A percentile compares a stretch with the other conserved stretches of the same genome.
phyloP scores from a whole-genome alignment of 345 rosid species.

The Populus euphratica region DNA sequence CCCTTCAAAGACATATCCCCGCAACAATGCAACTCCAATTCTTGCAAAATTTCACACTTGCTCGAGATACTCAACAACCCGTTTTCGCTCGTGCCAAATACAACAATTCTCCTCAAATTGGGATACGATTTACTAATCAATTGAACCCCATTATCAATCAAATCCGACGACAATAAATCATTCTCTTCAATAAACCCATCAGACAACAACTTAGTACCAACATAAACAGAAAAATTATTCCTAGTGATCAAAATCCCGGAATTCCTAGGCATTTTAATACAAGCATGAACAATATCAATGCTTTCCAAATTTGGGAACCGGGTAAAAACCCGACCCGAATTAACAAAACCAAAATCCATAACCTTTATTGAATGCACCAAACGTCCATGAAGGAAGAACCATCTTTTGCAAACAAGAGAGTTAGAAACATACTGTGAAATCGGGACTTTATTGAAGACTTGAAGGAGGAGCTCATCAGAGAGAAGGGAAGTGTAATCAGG shows the following conservation, averaged over 20 bases:
- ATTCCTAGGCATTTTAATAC: constrained; percentile 46
- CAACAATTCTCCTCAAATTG: constrained; percentile 63
- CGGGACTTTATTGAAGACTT: constrained; percentile 56
- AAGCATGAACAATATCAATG: constrained; percentile 54
- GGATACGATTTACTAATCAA: constrained; percentile 56
- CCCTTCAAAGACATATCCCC: constrained; percentile 67
- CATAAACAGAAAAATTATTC: constrained; percentile 41
- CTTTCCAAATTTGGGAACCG: constrained; percentile 72
- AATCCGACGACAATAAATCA: constrained; percentile 31
- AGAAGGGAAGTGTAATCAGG: constrained; percentile 40
- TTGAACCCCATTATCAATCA: constrained; percentile 55
- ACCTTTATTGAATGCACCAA: constrained; percentile 58
- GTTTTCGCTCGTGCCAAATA: constrained; percentile 58
- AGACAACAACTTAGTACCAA: constrained; percentile 38
- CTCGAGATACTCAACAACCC: constrained; percentile 67
- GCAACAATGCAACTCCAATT: constrained; percentile 73
- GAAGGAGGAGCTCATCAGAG: constrained; percentile 67
- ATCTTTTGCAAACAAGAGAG: constrained; percentile 82
- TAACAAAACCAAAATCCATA: constrained; percentile 66
- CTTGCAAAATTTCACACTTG: constrained; percentile 69
- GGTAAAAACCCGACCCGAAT: constrained; percentile 53
- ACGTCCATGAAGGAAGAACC: constrained; percentile 77
- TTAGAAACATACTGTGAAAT: constrained; percentile 46
- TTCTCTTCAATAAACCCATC: constrained; percentile 20
- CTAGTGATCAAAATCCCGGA: constrained; percentile 52